These are phyloP conservation scores for Paraphoma chrysanthemicola DNA, from an alignment of 2,329 filamentous ascomycete species.

Conservation along the genomic window DNA sequence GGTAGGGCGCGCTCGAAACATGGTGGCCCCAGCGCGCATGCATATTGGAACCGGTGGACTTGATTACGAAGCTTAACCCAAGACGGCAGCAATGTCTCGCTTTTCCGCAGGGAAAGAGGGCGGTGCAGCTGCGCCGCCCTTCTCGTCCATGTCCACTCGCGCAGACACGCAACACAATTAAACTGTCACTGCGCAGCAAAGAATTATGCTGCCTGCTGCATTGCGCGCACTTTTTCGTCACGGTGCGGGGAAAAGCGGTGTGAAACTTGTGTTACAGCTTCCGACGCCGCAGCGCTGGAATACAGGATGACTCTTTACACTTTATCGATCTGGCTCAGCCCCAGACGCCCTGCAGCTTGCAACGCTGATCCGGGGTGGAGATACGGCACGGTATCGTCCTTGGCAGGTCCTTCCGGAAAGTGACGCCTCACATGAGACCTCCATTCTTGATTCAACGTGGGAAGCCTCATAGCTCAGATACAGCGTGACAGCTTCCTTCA, in stretches of 20 bases:
- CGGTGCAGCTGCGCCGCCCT: constrained; percentile 35
- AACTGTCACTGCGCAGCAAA: not conserved
- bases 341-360: not conserved
- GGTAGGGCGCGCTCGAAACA: constrained; percentile 37
- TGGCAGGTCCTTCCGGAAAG: constrained; percentile 16
- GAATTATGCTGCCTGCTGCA: no score
- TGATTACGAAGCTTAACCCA: constrained; percentile 34
- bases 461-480: no score
- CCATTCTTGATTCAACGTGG: no score
- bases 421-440: no score
- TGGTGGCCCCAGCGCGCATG: constrained; percentile 28
- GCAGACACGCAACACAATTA: not conserved
- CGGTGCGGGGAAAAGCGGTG: constrained; percentile 17
- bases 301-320: constrained; percentile 1
- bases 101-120: constrained; percentile 33
- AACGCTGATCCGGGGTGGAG: constrained; percentile 11
- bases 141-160: constrained; percentile 17
- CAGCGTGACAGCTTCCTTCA: no score
- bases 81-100: constrained; percentile 24
- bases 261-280: constrained; percentile 10
- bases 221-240: not conserved
- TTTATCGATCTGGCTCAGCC: constrained; percentile 16
- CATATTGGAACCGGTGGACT: constrained; percentile 27
- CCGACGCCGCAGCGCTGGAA: not conserved
- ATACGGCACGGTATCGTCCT: not conserved